These are phyloP conservation scores for Cyberlindnera mississippiensis DNA, from an alignment of 805 yeast species.

Conservation along the genomic window DNA sequence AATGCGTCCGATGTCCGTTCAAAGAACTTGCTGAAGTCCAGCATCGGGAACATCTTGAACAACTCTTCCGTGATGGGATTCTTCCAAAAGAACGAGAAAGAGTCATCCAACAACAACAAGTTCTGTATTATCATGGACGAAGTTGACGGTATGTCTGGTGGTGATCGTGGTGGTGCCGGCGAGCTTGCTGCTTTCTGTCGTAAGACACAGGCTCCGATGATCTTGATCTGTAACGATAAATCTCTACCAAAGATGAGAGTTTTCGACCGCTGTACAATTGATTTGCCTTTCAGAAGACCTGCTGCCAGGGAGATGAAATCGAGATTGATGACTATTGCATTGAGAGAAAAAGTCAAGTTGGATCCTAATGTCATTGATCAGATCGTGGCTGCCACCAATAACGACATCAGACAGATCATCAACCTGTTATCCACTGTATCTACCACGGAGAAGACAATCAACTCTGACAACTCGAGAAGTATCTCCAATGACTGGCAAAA, in stretches of 20 bases:
- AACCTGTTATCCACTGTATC: slow-evolving; percentile 84
- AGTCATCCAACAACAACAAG: slow-evolving; percentile 42
- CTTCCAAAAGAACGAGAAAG: slow-evolving; percentile 40
- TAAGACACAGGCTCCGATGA: slow-evolving; percentile 83
- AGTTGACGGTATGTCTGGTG: slow-evolving; percentile 99
- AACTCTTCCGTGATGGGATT: slow-evolving; percentile 83
- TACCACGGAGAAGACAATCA: slow-evolving; percentile 61
- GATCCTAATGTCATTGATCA: slow-evolving; percentile 81
- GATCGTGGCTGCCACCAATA: slow-evolving; percentile 76
- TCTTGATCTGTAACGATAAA: slow-evolving; percentile 90
- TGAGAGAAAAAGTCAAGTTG: slow-evolving; percentile 73
- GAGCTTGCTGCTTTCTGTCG: slow-evolving; percentile 84
- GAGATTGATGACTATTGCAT: slow-evolving; percentile 86
- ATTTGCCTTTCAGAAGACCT: slow-evolving; percentile 86
- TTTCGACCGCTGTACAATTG: slow-evolving; percentile 78
- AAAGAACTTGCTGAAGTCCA: slow-evolving; percentile 65
- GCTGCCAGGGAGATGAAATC: slow-evolving; percentile 76
- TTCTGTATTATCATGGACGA: slow-evolving; percentile 95
- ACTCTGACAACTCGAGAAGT: slow-evolving; percentile 56
- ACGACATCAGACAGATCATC: slow-evolving; percentile 93
- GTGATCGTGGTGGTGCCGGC: slow-evolving; percentile 98
- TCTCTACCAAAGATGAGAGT: slow-evolving; percentile 94
- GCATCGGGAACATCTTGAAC: slow-evolving; percentile 65
- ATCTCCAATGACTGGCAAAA: slow-evolving; percentile 79
- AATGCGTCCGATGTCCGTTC: slow-evolving; percentile 91